Base-by-base conservation (phyloP, 2,329 filamentous ascomycete species). In the Cladophialophora carrionii region DNA sequence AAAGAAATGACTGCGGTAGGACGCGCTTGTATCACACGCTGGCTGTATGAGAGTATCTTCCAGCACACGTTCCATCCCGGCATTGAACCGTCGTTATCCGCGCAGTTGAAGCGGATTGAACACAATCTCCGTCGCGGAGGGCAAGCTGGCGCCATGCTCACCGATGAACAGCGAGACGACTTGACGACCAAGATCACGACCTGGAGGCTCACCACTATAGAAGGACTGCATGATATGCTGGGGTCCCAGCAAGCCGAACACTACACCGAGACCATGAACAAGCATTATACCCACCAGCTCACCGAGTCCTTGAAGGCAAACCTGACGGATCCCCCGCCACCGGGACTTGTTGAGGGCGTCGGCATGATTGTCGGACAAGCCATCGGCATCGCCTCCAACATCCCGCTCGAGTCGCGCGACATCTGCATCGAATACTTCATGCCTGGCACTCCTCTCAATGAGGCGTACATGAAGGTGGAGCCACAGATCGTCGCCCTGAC, bases 1-100 rank as follows among this genome's bases (percentile, higher is more conserved):
- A 93, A 97, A 76, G 95, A 99, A 78, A 99, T 99, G 95, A 98
- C 92, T 6, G 93, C 93, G 4, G 90, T 96, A 26, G 95, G 95
- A 17, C 87, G 94, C 61, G 92, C 94, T 12, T 87, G 93, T 69
- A 92, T 99, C 71, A 90, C 90, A 31, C 87, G 88, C 66, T 99
- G 94, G 92, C 80, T 99, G 5, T 88, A 94, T 26, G 91, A 96
- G 54, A 91, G 96, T 74, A 86, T 98, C 51, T 96, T 98, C 76
- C 88, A 96, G 76, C 88, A 89, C 61, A 93, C 90, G 77, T 98
- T 99, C 79, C 95, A 99, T 74, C 95, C 95, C 0, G 89, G 89
- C 9, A 83, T 99, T 12, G 92, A 97, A 59, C 82, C 86, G 0
- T 82, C 83, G 9, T 82, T 98, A 26, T 96, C 92, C 71, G 82